Evolutionary conservation across 106 monocot species (phyloP).

Genomic region (Cymbidium sinense): DNA sequence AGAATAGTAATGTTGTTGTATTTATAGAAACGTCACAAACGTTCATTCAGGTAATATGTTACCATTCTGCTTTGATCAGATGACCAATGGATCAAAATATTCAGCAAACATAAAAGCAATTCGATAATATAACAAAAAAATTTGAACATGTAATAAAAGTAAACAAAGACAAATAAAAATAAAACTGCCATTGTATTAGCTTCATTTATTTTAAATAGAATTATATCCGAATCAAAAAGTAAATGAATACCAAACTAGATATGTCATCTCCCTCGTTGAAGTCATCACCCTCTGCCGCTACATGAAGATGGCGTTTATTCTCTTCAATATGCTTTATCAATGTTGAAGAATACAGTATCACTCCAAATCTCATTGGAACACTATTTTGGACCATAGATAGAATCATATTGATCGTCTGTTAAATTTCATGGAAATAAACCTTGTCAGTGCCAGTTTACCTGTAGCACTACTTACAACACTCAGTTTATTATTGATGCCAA

Average conservation of each 20-base stretch:
- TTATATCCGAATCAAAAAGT: not conserved
- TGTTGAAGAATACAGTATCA: slow-evolving; percentile 86
- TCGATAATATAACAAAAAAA: not conserved
- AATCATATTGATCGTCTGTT: slow-evolving; percentile 70
- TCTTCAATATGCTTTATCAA: slow-evolving; percentile 58
- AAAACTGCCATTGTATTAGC: not conserved
- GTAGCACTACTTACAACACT: not conserved
- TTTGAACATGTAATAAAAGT: not conserved
- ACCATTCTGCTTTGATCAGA: slow-evolving; percentile 3
- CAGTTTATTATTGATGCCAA: not conserved
- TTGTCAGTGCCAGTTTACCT: not conserved
- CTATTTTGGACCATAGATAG: slow-evolving; percentile 67
- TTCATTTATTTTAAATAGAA: not conserved
- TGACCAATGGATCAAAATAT: not conserved
- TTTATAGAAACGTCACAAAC: not conserved
- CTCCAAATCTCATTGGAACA: slow-evolving; percentile 92
- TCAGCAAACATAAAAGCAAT: not conserved
- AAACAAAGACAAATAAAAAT: not conserved
- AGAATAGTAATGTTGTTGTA: not conserved
- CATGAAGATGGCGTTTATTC: slow-evolving; percentile 53
- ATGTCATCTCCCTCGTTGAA: slow-evolving; percentile 46
- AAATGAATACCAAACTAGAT: slow-evolving; percentile 66
- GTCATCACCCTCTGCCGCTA: slow-evolving; percentile 14
- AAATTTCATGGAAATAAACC: slow-evolving; percentile 9
- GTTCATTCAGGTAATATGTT: not conserved